Conservation (phyloP, 2,329 filamentous ascomycete genomes). For the Huntiella savannae region DNA sequence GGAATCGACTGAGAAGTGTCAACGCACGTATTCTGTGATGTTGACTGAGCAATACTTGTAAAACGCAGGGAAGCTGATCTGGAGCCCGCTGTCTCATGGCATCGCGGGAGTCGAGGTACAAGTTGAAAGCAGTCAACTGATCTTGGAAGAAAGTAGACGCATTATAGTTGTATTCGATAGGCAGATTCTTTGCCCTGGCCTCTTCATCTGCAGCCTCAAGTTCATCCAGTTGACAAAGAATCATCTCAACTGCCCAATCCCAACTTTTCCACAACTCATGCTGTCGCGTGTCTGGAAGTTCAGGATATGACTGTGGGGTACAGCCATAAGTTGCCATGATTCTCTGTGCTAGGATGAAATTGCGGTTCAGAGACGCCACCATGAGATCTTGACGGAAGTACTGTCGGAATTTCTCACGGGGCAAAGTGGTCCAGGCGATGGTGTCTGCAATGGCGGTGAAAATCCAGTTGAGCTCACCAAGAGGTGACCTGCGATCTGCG, state of each 20-base stretch:
- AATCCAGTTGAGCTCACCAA: conserved; percentile 97
- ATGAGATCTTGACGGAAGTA: conserved; percentile 95
- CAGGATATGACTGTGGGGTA: conserved; percentile 78
- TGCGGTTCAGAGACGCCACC: conserved; percentile 94
- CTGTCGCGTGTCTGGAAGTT: conserved; percentile 84
- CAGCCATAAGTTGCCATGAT: conserved; percentile 96
- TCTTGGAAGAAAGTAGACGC: conserved; percentile 95
- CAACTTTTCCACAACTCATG: conserved; percentile 94
- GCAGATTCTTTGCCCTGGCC: conserved; percentile 18
- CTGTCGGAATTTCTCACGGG: conserved; percentile 81
- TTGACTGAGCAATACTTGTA: conserved; percentile 90
- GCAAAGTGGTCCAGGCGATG: conserved; percentile 92
- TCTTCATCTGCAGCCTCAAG: conserved; percentile 61
- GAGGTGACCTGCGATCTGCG: conserved; percentile 78
- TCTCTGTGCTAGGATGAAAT: conserved; percentile 83
- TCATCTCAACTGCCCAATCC: conserved; percentile 94
- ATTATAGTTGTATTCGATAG: conserved; percentile 68
- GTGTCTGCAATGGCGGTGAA: conserved; percentile 98
- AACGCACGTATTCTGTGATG: conserved; percentile 81
- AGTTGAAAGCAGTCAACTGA: conserved; percentile 90
- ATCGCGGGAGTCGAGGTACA: conserved; percentile 67
- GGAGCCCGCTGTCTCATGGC: conserved; percentile 73
- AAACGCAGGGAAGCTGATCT: conserved; percentile 85
- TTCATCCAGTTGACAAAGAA: conserved; percentile 71
- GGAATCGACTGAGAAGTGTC: conserved; percentile 78